A percentile compares a stretch with the other conserved stretches of the same genome.
Evolutionary conservation across 768 basidiomycete species (phyloP).

Genomic region (Suillus placidus): DNA sequence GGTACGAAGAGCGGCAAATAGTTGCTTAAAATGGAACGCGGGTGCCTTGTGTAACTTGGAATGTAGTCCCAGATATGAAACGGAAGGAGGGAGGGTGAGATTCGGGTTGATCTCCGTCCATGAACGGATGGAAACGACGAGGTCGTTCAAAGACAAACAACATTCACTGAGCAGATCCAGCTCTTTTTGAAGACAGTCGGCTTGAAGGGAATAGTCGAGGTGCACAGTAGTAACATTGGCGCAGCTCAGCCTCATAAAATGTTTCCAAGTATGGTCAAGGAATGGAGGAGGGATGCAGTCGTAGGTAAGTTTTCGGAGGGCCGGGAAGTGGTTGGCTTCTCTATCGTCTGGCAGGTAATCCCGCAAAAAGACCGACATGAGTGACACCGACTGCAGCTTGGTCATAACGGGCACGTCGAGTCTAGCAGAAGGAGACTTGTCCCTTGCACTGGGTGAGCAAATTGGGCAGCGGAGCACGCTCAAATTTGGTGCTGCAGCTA

Average conservation of each 20-base stretch:
- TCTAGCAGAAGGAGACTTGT: constrained; percentile 21
- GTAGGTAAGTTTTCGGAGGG: constrained; percentile 34
- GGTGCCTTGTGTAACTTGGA: constrained; percentile 20
- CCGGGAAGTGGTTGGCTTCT: constrained; percentile 29
- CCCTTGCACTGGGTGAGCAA: constrained; percentile 27
- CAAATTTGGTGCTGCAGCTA: constrained; percentile 30
- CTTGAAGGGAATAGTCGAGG: constrained; percentile 29
- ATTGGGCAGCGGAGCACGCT: constrained; percentile 31
- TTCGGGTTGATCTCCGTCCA: constrained; percentile 26
- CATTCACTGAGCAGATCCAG: constrained; percentile 29
- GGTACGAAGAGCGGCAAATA: constrained; percentile 28
- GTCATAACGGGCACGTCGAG: constrained; percentile 31
- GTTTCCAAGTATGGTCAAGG: constrained; percentile 31
- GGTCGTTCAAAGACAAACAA: constrained; percentile 25
- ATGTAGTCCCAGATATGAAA: constrained; percentile 29
- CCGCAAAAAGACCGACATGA: constrained; percentile 31
- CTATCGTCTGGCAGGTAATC: constrained; percentile 34
- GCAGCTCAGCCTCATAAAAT: constrained; percentile 28
- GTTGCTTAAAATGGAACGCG: constrained; percentile 18
- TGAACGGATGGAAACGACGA: constrained; percentile 28
- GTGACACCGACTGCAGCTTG: constrained; percentile 28
- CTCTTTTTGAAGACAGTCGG: constrained; percentile 28
- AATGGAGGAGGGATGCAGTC: constrained; percentile 35
- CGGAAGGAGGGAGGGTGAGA: constrained; percentile 25
- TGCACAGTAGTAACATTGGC: constrained; percentile 29